Evolutionary conservation across 305 asterid species (phyloP).

Genomic region (Fraxinus floribunda): DNA sequence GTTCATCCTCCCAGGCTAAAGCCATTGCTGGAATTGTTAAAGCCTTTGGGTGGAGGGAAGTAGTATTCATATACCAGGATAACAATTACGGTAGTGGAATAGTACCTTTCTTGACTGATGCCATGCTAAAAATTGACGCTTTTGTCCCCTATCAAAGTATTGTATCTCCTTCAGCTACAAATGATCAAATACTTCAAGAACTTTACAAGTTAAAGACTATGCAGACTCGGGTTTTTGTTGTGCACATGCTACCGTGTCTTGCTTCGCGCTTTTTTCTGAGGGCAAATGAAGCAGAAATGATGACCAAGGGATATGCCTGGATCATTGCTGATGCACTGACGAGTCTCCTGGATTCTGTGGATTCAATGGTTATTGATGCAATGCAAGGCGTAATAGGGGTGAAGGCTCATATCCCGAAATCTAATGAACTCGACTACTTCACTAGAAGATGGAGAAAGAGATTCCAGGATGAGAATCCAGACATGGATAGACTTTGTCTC

Average conservation of each 20-base stretch:
- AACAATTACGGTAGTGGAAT: background rate
- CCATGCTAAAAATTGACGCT: slow-evolving; percentile 15
- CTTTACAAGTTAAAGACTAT: slow-evolving; percentile 37
- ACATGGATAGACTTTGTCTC: slow-evolving; percentile 18
- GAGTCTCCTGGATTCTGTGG: slow-evolving; percentile 27
- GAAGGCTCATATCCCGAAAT: slow-evolving; percentile 24
- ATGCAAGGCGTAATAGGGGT: slow-evolving; percentile 29
- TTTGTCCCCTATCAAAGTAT: slow-evolving; percentile 32
- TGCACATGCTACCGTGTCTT: slow-evolving; percentile 33
- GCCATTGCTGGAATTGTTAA: background rate
- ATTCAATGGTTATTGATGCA: slow-evolving; percentile 30
- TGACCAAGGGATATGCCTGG: background rate
- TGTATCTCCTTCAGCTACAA: slow-evolving; percentile 29
- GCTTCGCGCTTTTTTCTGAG: background rate
- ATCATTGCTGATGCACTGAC: background rate
- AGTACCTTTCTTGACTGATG: slow-evolving; percentile 27
- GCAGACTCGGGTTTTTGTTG: slow-evolving; percentile 51
- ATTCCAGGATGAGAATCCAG: slow-evolving; percentile 31
- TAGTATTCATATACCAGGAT: background rate
- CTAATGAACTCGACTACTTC: slow-evolving; percentile 23
- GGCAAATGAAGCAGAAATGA: slow-evolving; percentile 1
- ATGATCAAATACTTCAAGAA: slow-evolving; percentile 5
- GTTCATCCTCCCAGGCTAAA: background rate
- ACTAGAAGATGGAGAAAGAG: slow-evolving; percentile 28
- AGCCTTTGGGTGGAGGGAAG: background rate